These are phyloP conservation scores for Colletotrichum destructivum DNA, from an alignment of 2,329 filamentous ascomycete genomes.

Conservation along the genomic window DNA sequence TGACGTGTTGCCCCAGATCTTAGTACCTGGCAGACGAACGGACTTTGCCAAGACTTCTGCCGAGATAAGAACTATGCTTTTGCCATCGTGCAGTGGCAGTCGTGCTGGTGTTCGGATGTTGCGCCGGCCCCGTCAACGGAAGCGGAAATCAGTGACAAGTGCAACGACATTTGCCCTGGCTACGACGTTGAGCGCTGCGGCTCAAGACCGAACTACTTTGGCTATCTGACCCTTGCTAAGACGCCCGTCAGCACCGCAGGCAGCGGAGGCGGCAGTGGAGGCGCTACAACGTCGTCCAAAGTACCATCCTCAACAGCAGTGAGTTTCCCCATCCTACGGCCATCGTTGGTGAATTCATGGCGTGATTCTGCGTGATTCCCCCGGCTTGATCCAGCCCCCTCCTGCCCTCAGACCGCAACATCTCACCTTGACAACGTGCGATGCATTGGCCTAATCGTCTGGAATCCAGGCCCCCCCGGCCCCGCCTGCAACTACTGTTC, in stretches of 20 bases:
- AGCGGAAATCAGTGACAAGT: conserved; percentile 58
- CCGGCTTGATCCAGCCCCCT: conserved; percentile 11
- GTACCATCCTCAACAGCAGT: conserved; percentile 41
- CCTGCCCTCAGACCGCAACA: conserved; percentile 2
- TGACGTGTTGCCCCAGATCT: conserved; percentile 56
- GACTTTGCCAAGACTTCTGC: conserved; percentile 76
- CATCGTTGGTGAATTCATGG: conserved; percentile 25
- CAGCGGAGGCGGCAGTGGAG: conserved; percentile 20
- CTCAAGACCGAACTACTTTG: conserved; percentile 63
- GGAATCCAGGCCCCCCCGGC: conserved; percentile 47
- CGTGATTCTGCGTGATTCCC: conserved; percentile 41
- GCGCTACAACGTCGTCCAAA: conserved; percentile 40
- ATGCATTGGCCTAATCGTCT: conserved; percentile 43
- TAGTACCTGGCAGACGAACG: conserved; percentile 77
- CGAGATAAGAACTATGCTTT: conserved; percentile 69
- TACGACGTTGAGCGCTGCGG: conserved; percentile 76
- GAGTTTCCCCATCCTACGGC: conserved; percentile 21
- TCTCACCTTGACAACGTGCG: conserved; percentile 29
- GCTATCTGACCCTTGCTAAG: conserved; percentile 73
- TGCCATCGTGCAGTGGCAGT: conserved; percentile 74
- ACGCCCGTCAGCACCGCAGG: conserved; percentile 70
- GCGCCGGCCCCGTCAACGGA: conserved; percentile 65
- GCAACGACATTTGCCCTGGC: conserved; percentile 76
- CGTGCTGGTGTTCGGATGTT: conserved; percentile 84
- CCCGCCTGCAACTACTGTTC: conserved; percentile 45